Base-by-base conservation (phyloP, 805 yeast genomes). In the Metschnikowia lochheadii region DNA sequence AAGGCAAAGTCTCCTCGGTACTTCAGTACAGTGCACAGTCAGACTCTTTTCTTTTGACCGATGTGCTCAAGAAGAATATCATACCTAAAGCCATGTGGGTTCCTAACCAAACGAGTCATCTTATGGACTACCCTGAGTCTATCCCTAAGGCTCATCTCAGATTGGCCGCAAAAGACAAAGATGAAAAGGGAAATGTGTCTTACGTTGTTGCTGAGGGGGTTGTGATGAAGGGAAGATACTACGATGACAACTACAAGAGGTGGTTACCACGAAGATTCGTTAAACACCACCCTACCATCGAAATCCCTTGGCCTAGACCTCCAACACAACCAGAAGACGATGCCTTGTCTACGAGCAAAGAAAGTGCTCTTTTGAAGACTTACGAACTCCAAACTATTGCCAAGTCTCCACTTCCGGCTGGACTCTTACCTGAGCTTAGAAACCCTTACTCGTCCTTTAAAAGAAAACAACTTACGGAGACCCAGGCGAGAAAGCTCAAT, bases 241-340 rank as follows among this genome's bases (percentile, higher is more conserved):
- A 79, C 66, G 96, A 90, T 63, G 81, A 80, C 41, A 81, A 85
- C 57, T 83, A 85, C 67, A 84, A 84, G 63, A 76, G 76, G 60
- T 79, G 85, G 77, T 69, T 89, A 73, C 96, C 96, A 31, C 81
- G 80, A 52, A 81, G 98, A 67, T 80, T 82, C 58, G 89, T 91
- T 23, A 79, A 79, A 55, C 83, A 87, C 57, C 84, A 85, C 59
- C 81, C 79, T 39, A 78, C 82, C 47, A 72, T 89, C 48, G 80
- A 83, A 21, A 83, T 91, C 46, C 97, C 97, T 48, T 92, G 96
- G 96, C 97, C 97, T 36, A 78, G 80, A 58, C 91, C 94, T 1
- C 68, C 72, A 15, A 52, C 55, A 33, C 82, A 76, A 31, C 57
- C 61, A 0, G 80, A 79, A 55, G 89, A 84, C 56, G 84, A 83